Evolutionary conservation across 2,329 filamentous ascomycete species (phyloP), one percentile per base, ranked within the genome.

Genomic region (Alternaria brassicicola): DNA sequence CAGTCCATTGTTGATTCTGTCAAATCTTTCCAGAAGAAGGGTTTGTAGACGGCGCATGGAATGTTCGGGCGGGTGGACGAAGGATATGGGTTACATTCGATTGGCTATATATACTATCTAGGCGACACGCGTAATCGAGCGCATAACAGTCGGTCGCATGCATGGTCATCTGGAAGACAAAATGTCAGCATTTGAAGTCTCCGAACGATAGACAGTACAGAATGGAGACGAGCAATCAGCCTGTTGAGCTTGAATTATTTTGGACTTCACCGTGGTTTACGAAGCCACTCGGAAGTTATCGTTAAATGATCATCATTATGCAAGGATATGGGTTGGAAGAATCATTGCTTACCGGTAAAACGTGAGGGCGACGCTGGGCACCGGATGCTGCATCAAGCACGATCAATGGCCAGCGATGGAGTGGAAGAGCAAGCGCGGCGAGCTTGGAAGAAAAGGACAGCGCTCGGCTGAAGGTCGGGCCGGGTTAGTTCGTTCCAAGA

Each of bases 1-100:
- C 78, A 86, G 70, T 84, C 81, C 49, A 82, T 91, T 52, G 75
- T 80, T 19, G 88, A 90, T 75, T 84, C 86, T 6, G 85, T 89
- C 17, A 85, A 85, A 76, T 88, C 85, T 30, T 74, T 92, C 68
- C 83, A 89, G 71, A 78, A 76, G 35, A 81, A 84, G 43, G 82
- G 82, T 0, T 78, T 81, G 50, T 83, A 75, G 31, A 19, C 21
- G 19, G 4, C 5, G 9, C n/a, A 26, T n/a, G 2, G 23, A 12
- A 30, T 19, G 31, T 7, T 41, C 31, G 13, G 15, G 1, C 48
- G 8, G 17, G 8, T 39, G 19, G 48, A 33, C 36, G 36, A 17
- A 35, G 8, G 21, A 13, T 19, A 36, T n/a, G 8, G 23, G 52
- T 45, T 21, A 23, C 17, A 55, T 65, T 61, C 57, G 49, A 60